Percentiles rank a stretch among this genome's conserved stretches.
Evolutionary conservation across 345 rosid species (phyloP).

Genomic region (Bretschneidera sinensis): DNA sequence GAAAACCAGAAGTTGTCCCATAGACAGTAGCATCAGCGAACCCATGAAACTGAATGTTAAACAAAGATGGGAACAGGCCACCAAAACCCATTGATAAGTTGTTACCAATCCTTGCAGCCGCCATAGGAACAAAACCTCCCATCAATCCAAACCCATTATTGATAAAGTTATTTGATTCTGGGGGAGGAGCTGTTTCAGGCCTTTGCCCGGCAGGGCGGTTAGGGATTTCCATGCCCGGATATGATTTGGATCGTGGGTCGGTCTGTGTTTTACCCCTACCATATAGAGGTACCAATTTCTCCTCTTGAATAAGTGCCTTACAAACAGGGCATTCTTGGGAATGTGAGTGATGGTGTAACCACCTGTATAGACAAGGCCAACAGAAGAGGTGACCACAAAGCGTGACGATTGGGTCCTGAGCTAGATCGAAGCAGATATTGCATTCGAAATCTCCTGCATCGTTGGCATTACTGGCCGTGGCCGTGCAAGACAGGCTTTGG

Average conservation of each 20-base stretch:
- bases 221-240: constrained; percentile 66
- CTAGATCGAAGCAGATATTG: constrained; percentile 89
- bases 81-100: constrained; percentile 71
- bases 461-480: constrained; percentile 24
- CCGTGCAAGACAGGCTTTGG: constrained; percentile 31
- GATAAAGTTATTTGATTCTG: constrained; percentile 37
- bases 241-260: constrained; percentile 70
- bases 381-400: constrained; percentile 92
- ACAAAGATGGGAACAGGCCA: constrained; percentile 68
- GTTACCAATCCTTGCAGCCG: constrained; percentile 61
- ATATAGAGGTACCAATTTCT: constrained; percentile 88
- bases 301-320: constrained; percentile 87
- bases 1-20: constrained; percentile 60
- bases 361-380: constrained; percentile 88
- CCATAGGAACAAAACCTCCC: constrained; percentile 73
- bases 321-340: constrained; percentile 93
- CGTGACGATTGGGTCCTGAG: constrained; percentile 84
- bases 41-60: constrained; percentile 72
- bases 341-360: constrained; percentile 81
- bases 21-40: constrained; percentile 61
- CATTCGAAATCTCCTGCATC: constrained; percentile 87
- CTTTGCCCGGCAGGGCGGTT: constrained; percentile 69
- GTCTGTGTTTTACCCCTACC: constrained; percentile 79
- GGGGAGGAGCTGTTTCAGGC: constrained; percentile 65
- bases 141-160: constrained; percentile 58